A percentile compares a stretch with the other conserved stretches of the same genome.
phyloP scores from a whole-genome alignment of 2,329 filamentous ascomycete genomes.

The Coleophoma cylindrospora region DNA sequence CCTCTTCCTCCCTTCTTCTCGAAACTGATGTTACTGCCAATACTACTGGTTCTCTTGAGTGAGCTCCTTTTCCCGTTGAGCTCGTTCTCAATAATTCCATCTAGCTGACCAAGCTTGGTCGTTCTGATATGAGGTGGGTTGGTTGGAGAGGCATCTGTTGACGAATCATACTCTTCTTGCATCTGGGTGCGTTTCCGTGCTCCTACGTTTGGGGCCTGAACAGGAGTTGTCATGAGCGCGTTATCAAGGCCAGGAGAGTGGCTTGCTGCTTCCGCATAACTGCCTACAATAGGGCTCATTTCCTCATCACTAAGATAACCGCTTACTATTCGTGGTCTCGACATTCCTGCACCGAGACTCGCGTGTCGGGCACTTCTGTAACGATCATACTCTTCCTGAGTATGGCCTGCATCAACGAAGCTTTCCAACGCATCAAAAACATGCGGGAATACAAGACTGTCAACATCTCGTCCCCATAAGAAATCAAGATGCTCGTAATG shows the following conservation, averaged over 20 bases:
- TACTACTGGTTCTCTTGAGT: constrained; percentile 15
- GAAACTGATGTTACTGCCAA: constrained; percentile 21
- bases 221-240: neutral
- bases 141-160: constrained; percentile 14
- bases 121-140: constrained; percentile 5
- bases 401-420: constrained; percentile 55
- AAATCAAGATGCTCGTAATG: constrained; percentile 98
- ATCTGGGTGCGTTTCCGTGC: constrained; percentile 12
- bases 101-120: neutral
- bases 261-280: constrained; percentile 12
- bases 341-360: constrained; percentile 14
- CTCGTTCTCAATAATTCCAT: neutral
- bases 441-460: constrained; percentile 76
- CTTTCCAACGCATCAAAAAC: constrained; percentile 84
- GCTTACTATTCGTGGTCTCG: constrained; percentile 6
- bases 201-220: constrained; percentile 2
- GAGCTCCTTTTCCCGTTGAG: constrained; percentile 11
- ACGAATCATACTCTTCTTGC: constrained; percentile 8
- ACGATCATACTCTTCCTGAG: constrained; percentile 54
- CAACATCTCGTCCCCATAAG: constrained; percentile 84
- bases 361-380: constrained; percentile 33
- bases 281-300: constrained; percentile 5
- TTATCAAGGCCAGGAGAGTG: constrained; percentile 3
- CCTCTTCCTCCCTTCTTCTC: constrained; percentile 13
- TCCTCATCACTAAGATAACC: constrained; percentile 18